phyloP scores from a whole-genome alignment of 495 filamentous ascomycete genomes.

The Daldinia decipiens region DNA sequence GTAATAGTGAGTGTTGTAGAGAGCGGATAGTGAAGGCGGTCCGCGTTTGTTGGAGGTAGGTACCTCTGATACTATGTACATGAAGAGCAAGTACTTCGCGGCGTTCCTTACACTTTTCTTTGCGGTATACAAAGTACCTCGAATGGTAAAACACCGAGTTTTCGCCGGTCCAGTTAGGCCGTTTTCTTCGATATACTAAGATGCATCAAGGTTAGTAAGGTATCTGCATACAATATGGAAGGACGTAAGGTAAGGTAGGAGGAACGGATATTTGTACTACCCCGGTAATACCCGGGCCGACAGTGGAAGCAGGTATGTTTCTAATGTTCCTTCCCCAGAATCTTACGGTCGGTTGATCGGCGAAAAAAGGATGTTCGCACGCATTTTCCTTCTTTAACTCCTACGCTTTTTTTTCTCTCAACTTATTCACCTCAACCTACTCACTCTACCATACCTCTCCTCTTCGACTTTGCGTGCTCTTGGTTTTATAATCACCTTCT shows the following conservation, averaged over 20 bases:
- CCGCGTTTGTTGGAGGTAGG: neutral
- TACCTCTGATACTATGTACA: no score
- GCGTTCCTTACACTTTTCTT: no score
- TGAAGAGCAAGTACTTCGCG: no score
- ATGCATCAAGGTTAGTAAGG: constrained; percentile 2
- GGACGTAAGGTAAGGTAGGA: neutral
- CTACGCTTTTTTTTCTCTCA: constrained; percentile 13
- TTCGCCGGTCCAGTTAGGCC: neutral
- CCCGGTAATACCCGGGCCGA: constrained; percentile 21
- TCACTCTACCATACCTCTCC: constrained; percentile 2
- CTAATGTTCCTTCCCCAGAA: constrained; percentile 1
- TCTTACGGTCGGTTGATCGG: constrained; percentile 12
- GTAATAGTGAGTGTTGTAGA: neutral
- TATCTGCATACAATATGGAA: neutral
- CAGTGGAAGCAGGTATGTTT: constrained; percentile 5
- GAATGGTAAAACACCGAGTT: neutral
- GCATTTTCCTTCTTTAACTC: constrained; percentile 2
- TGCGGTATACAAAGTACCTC: neutral
- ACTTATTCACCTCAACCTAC: constrained; percentile 13
- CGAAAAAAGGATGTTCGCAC: neutral
- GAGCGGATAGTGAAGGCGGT: no score
- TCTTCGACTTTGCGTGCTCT: neutral
- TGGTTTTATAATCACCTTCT: neutral
- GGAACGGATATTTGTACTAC: neutral
- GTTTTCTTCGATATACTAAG: neutral